phyloP scores from a whole-genome alignment of 116 monocot species.

The Phalaenopsis hybrid region DNA sequence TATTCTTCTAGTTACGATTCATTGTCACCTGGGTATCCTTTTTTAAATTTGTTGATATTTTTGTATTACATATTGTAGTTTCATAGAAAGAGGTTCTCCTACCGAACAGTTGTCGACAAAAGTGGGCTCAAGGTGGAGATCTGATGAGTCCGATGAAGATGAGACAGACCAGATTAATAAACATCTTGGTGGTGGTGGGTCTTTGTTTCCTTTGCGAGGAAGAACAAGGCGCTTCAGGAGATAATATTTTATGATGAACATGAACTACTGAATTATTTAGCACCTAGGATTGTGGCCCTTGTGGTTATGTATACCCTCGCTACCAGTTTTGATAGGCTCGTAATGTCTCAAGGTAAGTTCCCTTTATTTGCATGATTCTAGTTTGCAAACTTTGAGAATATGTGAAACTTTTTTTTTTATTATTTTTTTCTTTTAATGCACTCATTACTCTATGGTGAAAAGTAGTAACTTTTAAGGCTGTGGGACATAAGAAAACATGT shows the following conservation, averaged over 20 bases:
- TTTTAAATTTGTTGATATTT: background rate
- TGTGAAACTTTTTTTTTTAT: background rate
- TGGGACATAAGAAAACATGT: background rate
- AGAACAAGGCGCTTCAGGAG: constrained; percentile 26
- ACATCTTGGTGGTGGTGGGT: constrained; percentile 2
- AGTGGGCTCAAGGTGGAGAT: constrained; percentile 55
- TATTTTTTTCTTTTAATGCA: background rate
- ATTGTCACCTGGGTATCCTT: background rate
- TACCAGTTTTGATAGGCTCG: background rate
- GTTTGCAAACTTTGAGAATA: too few species aligned
- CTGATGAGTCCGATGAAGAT: constrained; percentile 72
- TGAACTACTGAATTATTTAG: background rate
- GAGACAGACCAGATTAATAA: constrained; percentile 15
- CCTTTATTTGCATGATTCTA: background rate
- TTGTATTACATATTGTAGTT: constrained; percentile 15
- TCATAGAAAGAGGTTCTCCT: constrained; percentile 18
- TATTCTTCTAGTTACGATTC: background rate
- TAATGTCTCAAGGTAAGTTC: background rate
- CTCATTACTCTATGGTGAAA: background rate
- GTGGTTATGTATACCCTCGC: background rate
- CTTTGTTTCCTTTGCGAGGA: constrained; percentile 11
- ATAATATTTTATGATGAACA: background rate
- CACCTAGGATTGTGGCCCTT: constrained; percentile 1
- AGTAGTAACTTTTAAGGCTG: background rate
- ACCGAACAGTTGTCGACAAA: constrained; percentile 16